phyloP scores from a whole-genome alignment of 2,329 filamentous ascomycete genomes.

The Beauveria pseudobassiana region DNA sequence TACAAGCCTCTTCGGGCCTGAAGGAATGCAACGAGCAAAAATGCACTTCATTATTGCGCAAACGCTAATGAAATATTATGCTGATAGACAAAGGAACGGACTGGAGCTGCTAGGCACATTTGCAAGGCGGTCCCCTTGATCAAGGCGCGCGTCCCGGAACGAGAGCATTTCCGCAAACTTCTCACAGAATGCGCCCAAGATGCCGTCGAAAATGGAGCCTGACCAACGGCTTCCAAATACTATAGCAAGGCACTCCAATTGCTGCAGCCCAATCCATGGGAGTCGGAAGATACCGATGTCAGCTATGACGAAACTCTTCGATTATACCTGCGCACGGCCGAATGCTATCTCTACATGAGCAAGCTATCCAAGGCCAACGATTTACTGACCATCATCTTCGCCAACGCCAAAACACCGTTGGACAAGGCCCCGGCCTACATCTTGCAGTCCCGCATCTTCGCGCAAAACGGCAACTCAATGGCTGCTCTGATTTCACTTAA shows the following conservation, averaged over 20 bases:
- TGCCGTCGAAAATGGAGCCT: slow-evolving; percentile 74
- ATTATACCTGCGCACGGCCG: slow-evolving; percentile 70
- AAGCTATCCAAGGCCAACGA: slow-evolving; percentile 59
- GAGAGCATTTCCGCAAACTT: slow-evolving; percentile 64
- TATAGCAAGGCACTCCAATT: slow-evolving; percentile 69
- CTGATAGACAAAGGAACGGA: slow-evolving; percentile 55
- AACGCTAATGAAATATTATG: slow-evolving; percentile 66
- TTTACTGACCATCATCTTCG: slow-evolving; percentile 63
- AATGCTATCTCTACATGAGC: slow-evolving; percentile 74
- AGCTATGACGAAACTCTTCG: slow-evolving; percentile 81
- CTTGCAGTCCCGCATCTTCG: slow-evolving; percentile 70
- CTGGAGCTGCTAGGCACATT: slow-evolving; percentile 73
- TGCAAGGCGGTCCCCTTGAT: slow-evolving; percentile 72
- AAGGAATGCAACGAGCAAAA: slow-evolving; percentile 59
- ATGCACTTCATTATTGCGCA: slow-evolving; percentile 92
- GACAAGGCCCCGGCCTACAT: slow-evolving; percentile 83
- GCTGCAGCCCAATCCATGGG: slow-evolving; percentile 76
- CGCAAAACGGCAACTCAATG: slow-evolving; percentile 63
- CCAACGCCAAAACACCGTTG: slow-evolving; percentile 59
- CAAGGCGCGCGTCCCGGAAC: slow-evolving; percentile 51
- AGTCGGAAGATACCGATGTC: slow-evolving; percentile 59
- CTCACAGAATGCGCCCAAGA: slow-evolving; percentile 72
- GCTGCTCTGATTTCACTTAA: slow-evolving; percentile 64
- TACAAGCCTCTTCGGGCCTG: slow-evolving; percentile 64
- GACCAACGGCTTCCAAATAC: slow-evolving; percentile 74